Conservation (phyloP, 202 grass and related monocot genomes). For the Cymbopogon flexuosus region DNA sequence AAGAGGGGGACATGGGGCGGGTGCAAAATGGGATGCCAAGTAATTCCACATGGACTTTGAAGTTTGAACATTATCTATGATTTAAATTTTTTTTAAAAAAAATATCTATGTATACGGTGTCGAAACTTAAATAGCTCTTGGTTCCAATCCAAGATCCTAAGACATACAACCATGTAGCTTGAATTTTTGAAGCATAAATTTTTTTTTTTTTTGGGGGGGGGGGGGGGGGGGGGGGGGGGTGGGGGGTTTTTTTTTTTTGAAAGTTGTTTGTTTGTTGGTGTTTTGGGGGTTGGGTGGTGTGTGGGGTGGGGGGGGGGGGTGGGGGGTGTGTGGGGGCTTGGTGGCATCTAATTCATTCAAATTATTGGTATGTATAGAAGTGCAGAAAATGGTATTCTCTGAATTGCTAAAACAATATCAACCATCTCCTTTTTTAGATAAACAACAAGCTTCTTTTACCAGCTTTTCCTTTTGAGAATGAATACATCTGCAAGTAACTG, state of each 20-base stretch:
- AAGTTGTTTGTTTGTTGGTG: no score
- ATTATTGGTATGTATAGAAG: background rate
- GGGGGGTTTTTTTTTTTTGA: no score
- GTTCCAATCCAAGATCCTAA: background rate
- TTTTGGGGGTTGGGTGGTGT: no score
- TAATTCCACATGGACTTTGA: background rate
- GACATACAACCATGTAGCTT: background rate
- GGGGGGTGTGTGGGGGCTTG: no score
- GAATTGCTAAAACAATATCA: conserved; percentile 2
- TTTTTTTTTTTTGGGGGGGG: no score
- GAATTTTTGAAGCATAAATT: background rate
- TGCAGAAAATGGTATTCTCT: background rate
- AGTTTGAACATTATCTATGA: no score
- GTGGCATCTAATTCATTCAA: conserved; percentile 8
- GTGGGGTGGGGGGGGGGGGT: no score
- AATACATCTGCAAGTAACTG: background rate
- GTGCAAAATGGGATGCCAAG: background rate
- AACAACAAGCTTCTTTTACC: background rate
- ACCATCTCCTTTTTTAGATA: background rate
- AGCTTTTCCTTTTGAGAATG: background rate
- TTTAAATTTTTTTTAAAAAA: no score
- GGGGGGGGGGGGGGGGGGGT: no score
- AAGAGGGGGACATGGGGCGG: no score
- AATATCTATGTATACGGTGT: background rate
- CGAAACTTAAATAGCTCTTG: background rate